Base-by-base conservation (phyloP, 805 yeast genomes). In the Starmerella cellae region DNA sequence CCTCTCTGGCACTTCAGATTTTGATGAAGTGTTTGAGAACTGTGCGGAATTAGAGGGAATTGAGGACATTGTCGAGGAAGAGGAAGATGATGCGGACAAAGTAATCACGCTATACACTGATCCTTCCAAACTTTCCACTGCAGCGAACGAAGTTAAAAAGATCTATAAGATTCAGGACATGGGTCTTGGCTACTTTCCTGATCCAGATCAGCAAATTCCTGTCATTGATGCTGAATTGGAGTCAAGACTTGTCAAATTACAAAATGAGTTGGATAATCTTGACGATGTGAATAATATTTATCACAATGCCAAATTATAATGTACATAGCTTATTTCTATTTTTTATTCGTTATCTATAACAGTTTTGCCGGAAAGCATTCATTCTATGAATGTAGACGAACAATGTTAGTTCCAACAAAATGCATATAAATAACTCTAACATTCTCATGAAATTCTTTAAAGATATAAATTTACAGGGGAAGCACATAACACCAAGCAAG, bases 251-350 rank as follows among this genome's bases (percentile, higher is more conserved):
- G 69, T 70, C 14, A 80, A 75, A 54, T 73, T 85, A 28, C 59
- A 79, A 27, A 64, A 59, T 19, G 66, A 68, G 37, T 64, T 88
- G 36, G 93, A 83, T 41, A 83, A 77, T 27, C 64, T 84, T n/a
- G 84, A 79, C 38, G 97, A 91, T 53, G 82, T 88, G 18, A 75
- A 83, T 5, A 83, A 75, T 48, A 75, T 82, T 45, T 82, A 82
- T 62, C 71, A 82, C 24, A 88, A 84, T 57, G 28, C 28, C 6
- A 35, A 35, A 26, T 5, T 35, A 8, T 24, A 34, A 23, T n/a
- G n/a, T n/a, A n/a, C n/a, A n/a, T n/a, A n/a, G n/a, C n/a, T n/a
- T n/a, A n/a, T n/a, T n/a, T n/a, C n/a, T n/a, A n/a, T n/a, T n/a
- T n/a, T n/a, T n/a, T n/a, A n/a, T n/a, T n/a, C n/a, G n/a, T n/a